Conservation (phyloP, 148 eudicot species). For the Spergularia bocconei region DNA sequence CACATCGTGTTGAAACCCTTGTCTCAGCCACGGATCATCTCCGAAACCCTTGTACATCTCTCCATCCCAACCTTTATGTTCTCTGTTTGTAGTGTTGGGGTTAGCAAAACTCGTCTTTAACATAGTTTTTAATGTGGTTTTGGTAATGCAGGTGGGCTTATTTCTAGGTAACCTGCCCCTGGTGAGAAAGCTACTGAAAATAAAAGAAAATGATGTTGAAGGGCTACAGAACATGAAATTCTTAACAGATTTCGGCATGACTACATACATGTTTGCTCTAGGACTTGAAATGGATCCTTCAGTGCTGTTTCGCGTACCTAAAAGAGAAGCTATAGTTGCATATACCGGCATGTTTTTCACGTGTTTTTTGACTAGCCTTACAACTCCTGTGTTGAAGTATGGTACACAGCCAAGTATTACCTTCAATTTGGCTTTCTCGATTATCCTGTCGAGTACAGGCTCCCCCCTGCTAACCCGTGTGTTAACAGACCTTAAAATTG, state of each 20-base stretch:
- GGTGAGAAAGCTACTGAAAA: slow-evolving; percentile 20
- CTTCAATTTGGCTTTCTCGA: slow-evolving; percentile 53
- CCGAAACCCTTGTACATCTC: slow-evolving; percentile 61
- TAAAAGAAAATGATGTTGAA: slow-evolving; percentile 1
- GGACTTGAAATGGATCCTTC: slow-evolving; percentile 78
- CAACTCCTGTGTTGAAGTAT: slow-evolving; percentile 41
- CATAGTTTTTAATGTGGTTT: no score
- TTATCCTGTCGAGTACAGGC: slow-evolving; percentile 64
- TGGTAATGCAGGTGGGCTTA: slow-evolving; percentile 51
- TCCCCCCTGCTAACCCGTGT: slow-evolving; percentile 71
- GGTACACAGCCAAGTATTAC: slow-evolving; percentile 6
- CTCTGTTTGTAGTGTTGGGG: no score
- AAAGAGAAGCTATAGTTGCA: slow-evolving; percentile 62
- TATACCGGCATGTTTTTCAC: slow-evolving; percentile 59
- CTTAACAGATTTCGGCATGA: slow-evolving; percentile 78
- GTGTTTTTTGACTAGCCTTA: slow-evolving; percentile 38
- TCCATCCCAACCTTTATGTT: no score
- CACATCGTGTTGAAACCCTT: slow-evolving; percentile 53
- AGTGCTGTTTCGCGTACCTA: slow-evolving; percentile 44
- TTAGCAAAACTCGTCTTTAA: no score
- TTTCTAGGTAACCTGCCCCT: slow-evolving; percentile 38
- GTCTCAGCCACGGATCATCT: slow-evolving; percentile 75
- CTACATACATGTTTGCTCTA: slow-evolving; percentile 70
- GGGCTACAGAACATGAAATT: slow-evolving; percentile 41
- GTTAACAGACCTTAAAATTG: slow-evolving; percentile 81